Evolutionary conservation across 2,329 filamentous ascomycete genomes (phyloP).

Genomic region (Colletotrichum sublineola): DNA sequence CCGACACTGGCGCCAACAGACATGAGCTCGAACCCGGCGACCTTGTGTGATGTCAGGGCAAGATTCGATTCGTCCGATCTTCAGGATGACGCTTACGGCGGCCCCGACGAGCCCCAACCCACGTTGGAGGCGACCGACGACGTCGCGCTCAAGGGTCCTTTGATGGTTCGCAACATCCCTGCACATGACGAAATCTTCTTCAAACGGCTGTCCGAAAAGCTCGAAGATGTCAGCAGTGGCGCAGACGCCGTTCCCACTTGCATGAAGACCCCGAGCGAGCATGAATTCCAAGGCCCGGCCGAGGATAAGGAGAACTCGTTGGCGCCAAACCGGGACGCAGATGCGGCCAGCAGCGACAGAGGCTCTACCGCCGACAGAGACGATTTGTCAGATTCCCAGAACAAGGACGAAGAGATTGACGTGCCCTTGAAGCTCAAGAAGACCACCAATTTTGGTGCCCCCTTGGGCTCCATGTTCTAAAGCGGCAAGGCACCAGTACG

Average conservation of each 20-base stretch:
- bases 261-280: slow-evolving; percentile 52
- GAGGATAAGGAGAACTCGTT: slow-evolving; percentile 37
- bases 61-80: slow-evolving; percentile 37
- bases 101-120: slow-evolving; percentile 46
- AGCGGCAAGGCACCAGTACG: background rate
- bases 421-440: slow-evolving; percentile 61
- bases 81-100: slow-evolving; percentile 28
- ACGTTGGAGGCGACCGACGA: slow-evolving; percentile 59
- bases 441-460: slow-evolving; percentile 52
- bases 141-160: slow-evolving; percentile 62
- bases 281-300: slow-evolving; percentile 32
- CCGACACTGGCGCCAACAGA: slow-evolving; percentile 47
- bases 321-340: slow-evolving; percentile 20
- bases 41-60: slow-evolving; percentile 35
- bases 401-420: slow-evolving; percentile 54
- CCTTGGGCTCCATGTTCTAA: slow-evolving; percentile 41
- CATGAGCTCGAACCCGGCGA: slow-evolving; percentile 36
- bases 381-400: slow-evolving; percentile 45
- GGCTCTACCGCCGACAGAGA: slow-evolving; percentile 42
- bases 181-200: slow-evolving; percentile 69
- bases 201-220: slow-evolving; percentile 62
- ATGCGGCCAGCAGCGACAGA: slow-evolving; percentile 34
- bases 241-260: slow-evolving; percentile 62
- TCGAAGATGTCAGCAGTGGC: slow-evolving; percentile 63
- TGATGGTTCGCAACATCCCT: slow-evolving; percentile 68